These are phyloP conservation scores for Candida andamanensis DNA, from an alignment of 805 yeast species.

Conservation along the genomic window DNA sequence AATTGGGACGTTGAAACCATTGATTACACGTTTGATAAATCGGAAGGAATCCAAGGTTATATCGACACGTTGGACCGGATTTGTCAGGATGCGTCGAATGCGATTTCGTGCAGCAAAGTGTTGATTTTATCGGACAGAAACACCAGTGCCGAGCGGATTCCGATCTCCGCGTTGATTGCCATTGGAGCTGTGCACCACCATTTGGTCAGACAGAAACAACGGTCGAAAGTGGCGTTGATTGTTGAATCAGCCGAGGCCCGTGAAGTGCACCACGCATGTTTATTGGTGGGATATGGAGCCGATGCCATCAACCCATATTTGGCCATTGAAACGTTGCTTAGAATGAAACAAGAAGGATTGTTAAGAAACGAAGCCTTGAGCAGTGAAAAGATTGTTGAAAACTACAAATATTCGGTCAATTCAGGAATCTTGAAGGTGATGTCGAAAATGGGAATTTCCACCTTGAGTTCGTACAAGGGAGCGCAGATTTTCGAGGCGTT, in stretches of 20 bases:
- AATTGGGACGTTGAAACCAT: slow-evolving; percentile 78
- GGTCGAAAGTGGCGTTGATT: slow-evolving; percentile 88
- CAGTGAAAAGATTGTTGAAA: slow-evolving; percentile 58
- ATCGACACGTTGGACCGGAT: slow-evolving; percentile 78
- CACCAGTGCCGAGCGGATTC: slow-evolving; percentile 56
- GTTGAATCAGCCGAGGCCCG: slow-evolving; percentile 96
- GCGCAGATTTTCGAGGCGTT: slow-evolving; percentile 97
- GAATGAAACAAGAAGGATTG: slow-evolving; percentile 78
- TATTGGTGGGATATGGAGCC: slow-evolving; percentile 93
- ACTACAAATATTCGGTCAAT: slow-evolving; percentile 81
- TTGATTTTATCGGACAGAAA: slow-evolving; percentile 72
- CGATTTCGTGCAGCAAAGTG: slow-evolving; percentile 73
- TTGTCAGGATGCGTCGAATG: slow-evolving; percentile 81
- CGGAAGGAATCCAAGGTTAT: slow-evolving; percentile 84
- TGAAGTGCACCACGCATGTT: slow-evolving; percentile 95
- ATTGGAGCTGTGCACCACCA: slow-evolving; percentile 96
- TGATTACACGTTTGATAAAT: slow-evolving; percentile 82
- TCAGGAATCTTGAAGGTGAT: slow-evolving; percentile 93
- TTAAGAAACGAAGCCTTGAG: slow-evolving; percentile 50
- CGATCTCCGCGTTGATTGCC: slow-evolving; percentile 88
- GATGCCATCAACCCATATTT: slow-evolving; percentile 94
- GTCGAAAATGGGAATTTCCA: slow-evolving; percentile 99
- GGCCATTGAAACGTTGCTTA: slow-evolving; percentile 82
- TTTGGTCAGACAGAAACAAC: slow-evolving; percentile 89
- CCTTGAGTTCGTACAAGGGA: slow-evolving; percentile 97